These are phyloP conservation scores for Pseudocercospora cruenta DNA, from an alignment of 2,329 filamentous ascomycete species.

Conservation along the genomic window DNA sequence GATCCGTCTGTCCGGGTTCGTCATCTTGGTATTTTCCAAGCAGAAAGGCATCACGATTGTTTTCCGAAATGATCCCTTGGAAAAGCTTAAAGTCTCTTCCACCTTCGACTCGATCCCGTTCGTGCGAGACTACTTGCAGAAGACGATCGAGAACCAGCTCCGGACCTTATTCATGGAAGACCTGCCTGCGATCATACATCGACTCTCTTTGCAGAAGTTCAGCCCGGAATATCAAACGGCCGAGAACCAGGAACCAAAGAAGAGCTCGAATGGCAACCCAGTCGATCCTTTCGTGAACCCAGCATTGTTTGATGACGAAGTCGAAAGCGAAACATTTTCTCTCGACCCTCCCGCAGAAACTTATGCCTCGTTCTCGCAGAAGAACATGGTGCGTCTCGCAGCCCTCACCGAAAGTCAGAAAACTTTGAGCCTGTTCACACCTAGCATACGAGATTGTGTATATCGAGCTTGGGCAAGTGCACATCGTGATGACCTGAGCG, in stretches of 20 bases:
- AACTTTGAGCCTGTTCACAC: slow-evolving; percentile 88
- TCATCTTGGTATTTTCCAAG: slow-evolving; percentile 95
- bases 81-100: slow-evolving; percentile 96
- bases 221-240: slow-evolving; percentile 80
- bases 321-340: slow-evolving; percentile 74
- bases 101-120: slow-evolving; percentile 99
- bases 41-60: slow-evolving; percentile 96
- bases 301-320: slow-evolving; percentile 69
- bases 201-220: slow-evolving; percentile 84
- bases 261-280: slow-evolving; percentile 44
- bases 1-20: slow-evolving; percentile 93
- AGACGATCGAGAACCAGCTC: slow-evolving; percentile 91
- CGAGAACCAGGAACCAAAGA: slow-evolving; percentile 57
- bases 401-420: slow-evolving; percentile 85
- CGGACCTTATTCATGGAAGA: slow-evolving; percentile 97
- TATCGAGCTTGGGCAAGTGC: slow-evolving; percentile 90
- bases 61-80: slow-evolving; percentile 95
- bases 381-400: slow-evolving; percentile 83
- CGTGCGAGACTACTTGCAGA: slow-evolving; percentile 93
- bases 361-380: slow-evolving; percentile 91
- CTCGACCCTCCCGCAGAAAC: slow-evolving; percentile 79
- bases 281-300: slow-evolving; percentile 43
- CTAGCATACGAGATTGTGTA: slow-evolving; percentile 84
- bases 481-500: slow-evolving; percentile 65
- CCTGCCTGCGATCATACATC: slow-evolving; percentile 92